Conservation (phyloP, 2,329 filamentous ascomycete species). For the Diaporthe destruens region DNA sequence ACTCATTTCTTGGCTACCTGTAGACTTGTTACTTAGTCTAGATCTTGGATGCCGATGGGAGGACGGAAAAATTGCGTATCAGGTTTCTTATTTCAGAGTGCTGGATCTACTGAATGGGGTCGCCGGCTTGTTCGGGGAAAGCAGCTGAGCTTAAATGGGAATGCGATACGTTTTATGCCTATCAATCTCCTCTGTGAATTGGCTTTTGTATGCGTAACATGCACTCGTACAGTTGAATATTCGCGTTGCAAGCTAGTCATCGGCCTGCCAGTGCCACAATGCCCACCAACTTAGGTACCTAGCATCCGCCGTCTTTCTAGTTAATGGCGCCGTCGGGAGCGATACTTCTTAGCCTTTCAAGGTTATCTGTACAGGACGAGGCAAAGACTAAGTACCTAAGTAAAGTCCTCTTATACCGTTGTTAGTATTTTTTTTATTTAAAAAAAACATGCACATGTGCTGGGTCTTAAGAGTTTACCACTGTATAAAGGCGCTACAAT, state of each 20-base stretch:
- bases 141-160: background rate
- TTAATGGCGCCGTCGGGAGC: too few species aligned
- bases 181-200: background rate
- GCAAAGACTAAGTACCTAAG: too few species aligned
- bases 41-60: background rate
- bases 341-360: too few species aligned
- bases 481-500: too few species aligned
- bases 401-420: too few species aligned
- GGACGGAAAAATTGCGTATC: too few species aligned
- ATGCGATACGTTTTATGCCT: background rate
- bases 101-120: background rate
- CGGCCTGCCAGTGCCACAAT: background rate
- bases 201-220: background rate
- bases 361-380: too few species aligned
- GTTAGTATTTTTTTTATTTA: too few species aligned
- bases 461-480: too few species aligned
- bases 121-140: background rate
- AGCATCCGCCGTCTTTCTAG: too few species aligned
- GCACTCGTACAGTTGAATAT: background rate
- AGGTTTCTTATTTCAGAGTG: too few species aligned
- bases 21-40: slow-evolving; percentile 12
- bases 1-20: background rate
- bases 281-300: background rate
- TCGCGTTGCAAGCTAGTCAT: background rate
- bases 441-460: too few species aligned